Base-by-base conservation (phyloP, 495 filamentous ascomycete genomes). In the Tuber brumale region DNA sequence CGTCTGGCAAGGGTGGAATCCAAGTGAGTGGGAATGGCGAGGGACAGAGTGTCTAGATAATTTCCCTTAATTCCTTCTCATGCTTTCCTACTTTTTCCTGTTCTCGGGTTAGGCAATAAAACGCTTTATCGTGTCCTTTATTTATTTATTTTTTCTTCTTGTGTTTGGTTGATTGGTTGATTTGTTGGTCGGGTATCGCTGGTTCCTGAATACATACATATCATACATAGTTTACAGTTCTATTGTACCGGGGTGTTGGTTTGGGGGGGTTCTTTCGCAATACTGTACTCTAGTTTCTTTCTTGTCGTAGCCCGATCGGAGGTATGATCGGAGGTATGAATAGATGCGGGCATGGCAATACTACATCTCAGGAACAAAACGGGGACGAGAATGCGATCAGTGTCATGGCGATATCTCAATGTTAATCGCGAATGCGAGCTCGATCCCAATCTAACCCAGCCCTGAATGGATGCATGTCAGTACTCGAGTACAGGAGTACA, bases 141-240 rank as follows among this genome's bases (percentile, higher is more conserved):
- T 41, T 70, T 57, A 31, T 51, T 10, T 70, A 35, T 4, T 31
- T 66, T 27, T 71, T 76, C 0, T 23, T 70, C 14, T 39, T 27
- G 23, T 71, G 42, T 19, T 43, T 42, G 39, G n/a, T 70, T 75
- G 23, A 2, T 69, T 74, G n/a, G 41, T 70, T 75, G 42, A 27
- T 43, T n/a, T n/a, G n/a, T n/a, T 57, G 48, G 39, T 76, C 18
- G 57, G 69, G 16, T 57, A 42, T 31, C 16, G 48, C 35, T 39
- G 69, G 46, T 77, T 74, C 44, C 57, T 70, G 35, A 76, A 31
- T 66, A 31, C n/a, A 66, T 66, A 31, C 48, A n/a, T 57, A 12
- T 57, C 45, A 21, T 57, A n/a, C 48, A 14, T 66, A 18, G 57
- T 31, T 66, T 31, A 31, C 12, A 31, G 3, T 66, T 66, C 57